Conservation (phyloP, 2,329 filamentous ascomycete species). For the Hypoxylon sp. region DNA sequence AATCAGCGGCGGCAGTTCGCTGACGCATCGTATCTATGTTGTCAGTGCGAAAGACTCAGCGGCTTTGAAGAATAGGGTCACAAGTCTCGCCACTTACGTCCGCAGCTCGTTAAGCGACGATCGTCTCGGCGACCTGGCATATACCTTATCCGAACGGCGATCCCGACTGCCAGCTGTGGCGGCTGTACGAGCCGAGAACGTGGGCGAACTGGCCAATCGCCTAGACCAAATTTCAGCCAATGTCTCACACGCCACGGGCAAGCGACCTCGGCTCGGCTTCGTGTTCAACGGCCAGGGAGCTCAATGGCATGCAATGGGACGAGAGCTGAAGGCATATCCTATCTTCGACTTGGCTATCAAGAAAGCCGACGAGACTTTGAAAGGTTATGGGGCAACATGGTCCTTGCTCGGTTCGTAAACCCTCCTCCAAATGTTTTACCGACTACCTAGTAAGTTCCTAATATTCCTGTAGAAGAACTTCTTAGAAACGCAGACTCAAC, state of each 20-base stretch:
- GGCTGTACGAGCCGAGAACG: neutral
- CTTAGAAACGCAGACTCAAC: conserved; percentile 20
- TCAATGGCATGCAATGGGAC: conserved; percentile 47
- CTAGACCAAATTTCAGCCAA: conserved; percentile 1
- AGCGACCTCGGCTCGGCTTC: conserved; percentile 35
- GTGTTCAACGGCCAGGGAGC: conserved; percentile 53
- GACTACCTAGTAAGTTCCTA: neutral
- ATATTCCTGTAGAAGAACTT: conserved; percentile 35
- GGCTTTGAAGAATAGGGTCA: neutral
- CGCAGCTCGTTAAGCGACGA: neutral
- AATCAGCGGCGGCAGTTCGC: neutral
- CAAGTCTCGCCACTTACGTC: neutral
- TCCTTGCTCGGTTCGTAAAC: conserved; percentile 22
- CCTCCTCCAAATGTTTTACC: neutral
- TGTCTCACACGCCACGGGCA: neutral
- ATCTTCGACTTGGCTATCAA: conserved; percentile 16
- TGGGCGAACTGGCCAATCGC: neutral
- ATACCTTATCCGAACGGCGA: conserved; percentile 27
- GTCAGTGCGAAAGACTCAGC: conserved; percentile 31
- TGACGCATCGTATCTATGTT: conserved; percentile 9
- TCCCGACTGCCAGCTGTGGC: conserved; percentile 10
- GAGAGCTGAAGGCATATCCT: conserved; percentile 31
- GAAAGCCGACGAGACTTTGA: conserved; percentile 13
- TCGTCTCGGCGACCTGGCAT: conserved; percentile 15
- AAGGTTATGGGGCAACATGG: conserved; percentile 33